Evolutionary conservation across 208 protist genomes (phyloP).

Genomic region (Strigomonas oncopelti): DNA sequence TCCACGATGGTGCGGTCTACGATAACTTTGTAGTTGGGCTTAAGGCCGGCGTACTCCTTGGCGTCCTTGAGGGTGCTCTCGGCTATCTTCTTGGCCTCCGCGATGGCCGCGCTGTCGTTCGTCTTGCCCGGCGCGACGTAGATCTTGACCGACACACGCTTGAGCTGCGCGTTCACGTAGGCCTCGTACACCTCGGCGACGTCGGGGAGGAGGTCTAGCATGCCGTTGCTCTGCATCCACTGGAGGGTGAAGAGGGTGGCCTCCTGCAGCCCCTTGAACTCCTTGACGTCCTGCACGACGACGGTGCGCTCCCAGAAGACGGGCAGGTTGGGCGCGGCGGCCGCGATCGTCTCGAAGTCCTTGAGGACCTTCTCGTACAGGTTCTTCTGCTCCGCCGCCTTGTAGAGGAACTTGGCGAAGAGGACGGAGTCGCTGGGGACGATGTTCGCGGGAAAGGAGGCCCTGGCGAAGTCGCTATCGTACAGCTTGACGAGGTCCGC

Average conservation of each 20-base stretch:
- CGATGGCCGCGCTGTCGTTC: slow-evolving; percentile 32
- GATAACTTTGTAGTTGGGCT: slow-evolving; percentile 67
- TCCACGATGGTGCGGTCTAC: slow-evolving; percentile 81
- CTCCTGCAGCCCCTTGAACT: slow-evolving; percentile 81
- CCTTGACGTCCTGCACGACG: slow-evolving; percentile 55
- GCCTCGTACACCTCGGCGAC: slow-evolving; percentile 83
- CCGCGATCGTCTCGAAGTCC: slow-evolving; percentile 76
- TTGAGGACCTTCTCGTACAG: slow-evolving; percentile 66
- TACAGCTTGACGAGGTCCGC: slow-evolving; percentile 84
- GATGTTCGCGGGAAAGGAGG: slow-evolving; percentile 70
- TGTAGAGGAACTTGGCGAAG: slow-evolving; percentile 90
- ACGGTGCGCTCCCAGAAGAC: slow-evolving; percentile 88
- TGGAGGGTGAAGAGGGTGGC: slow-evolving; percentile 80
- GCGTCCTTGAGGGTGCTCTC: slow-evolving; percentile 62
- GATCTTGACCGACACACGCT: slow-evolving; percentile 75
- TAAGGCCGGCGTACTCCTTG: slow-evolving; percentile 63
- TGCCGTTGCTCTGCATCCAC: slow-evolving; percentile 90
- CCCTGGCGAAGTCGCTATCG: slow-evolving; percentile 86
- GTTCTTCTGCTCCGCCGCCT: slow-evolving; percentile 68
- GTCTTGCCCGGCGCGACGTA: slow-evolving; percentile 77
- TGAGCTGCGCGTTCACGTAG: slow-evolving; percentile 86
- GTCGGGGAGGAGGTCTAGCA: slow-evolving; percentile 79
- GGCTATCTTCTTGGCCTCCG: slow-evolving; percentile 68
- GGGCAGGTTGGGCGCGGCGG: slow-evolving; percentile 61
- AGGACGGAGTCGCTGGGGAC: slow-evolving; percentile 84